Percentiles rank a stretch among this genome's conserved stretches.
Evolutionary conservation across 805 yeast genomes (phyloP).

Genomic region (Pichia scutulata): DNA sequence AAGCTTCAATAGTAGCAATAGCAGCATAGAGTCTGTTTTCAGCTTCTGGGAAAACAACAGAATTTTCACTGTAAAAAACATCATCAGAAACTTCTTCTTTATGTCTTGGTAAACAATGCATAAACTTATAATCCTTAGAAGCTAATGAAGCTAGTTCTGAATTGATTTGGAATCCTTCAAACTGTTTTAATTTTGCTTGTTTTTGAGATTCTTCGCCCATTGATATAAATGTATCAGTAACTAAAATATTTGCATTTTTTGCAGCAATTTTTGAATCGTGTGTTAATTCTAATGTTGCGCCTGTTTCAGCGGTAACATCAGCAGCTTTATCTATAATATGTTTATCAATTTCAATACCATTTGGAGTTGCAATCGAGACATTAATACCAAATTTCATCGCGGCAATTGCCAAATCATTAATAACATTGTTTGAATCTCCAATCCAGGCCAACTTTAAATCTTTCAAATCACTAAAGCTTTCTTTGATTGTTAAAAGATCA

Average conservation of each 20-base stretch:
- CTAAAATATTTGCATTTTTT: slow-evolving; percentile 67
- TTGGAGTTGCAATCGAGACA: slow-evolving; percentile 80
- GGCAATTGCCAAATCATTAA: slow-evolving; percentile 88
- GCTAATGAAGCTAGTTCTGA: slow-evolving; percentile 55
- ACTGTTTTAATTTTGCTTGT: slow-evolving; percentile 63
- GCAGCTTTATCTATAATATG: slow-evolving; percentile 48
- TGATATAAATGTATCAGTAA: slow-evolving; percentile 95
- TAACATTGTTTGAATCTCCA: slow-evolving; percentile 94
- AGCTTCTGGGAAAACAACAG: slow-evolving; percentile 90
- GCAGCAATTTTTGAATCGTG: slow-evolving; percentile 75
- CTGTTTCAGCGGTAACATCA: slow-evolving; percentile 42
- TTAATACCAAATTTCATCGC: slow-evolving; percentile 76
- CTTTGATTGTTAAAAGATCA: slow-evolving; percentile 80
- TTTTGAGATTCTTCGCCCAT: slow-evolving; percentile 95
- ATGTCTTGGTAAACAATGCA: slow-evolving; percentile 98
- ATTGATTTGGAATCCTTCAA: slow-evolving; percentile 81
- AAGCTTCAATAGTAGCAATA: slow-evolving; percentile 84
- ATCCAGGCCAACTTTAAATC: slow-evolving; percentile 86
- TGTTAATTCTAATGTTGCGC: slow-evolving; percentile 47
- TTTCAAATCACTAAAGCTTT: slow-evolving; percentile 51
- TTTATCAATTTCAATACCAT: slow-evolving; percentile 54
- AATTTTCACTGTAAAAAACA: slow-evolving; percentile 75
- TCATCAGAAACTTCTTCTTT: slow-evolving; percentile 91
- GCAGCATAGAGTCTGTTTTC: slow-evolving; percentile 96
- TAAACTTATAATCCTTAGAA: slow-evolving; percentile 74